Evolutionary conservation across 176 grass and related monocot species (phyloP), one percentile per base, ranked within the genome.

Genomic region (Musa beccarii): DNA sequence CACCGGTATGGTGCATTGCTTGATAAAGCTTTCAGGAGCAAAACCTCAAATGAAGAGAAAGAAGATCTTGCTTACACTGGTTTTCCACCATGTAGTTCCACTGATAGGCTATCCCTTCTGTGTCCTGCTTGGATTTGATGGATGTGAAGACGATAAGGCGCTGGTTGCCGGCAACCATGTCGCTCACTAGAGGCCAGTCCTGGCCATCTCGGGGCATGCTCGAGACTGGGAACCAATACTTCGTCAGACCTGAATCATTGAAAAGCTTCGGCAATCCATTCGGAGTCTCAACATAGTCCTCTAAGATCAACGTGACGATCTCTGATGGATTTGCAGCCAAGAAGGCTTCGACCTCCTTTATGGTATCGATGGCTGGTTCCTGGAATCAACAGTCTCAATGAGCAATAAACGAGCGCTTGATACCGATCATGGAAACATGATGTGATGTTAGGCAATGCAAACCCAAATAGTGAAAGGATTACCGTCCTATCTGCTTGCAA

Each of bases 41-140:
- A 14, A 53, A 29, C 2, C 51, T 22, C 11, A 14, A 53, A 25
- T 17, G 21, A 34, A 15, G 20, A 10, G 20, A 23, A 43, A 19
- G 12, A 9, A 50, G 12, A 10, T 14, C 22, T 9, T 56, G 26
- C 95, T 91, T 66, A 99, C 95, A 99, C 23, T 93, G 92, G 75
- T 94, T 99, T 76, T 99, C 95, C 59, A 94, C 95, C 95, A 99
- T 94, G 89, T 84, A 99, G 21, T 94, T 99, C 95, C 95, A 99
- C 21, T 99, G 95, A 69, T 91, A 99, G 16, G 95, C 90, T 12
- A 99, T 94, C 75, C 95, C 95, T 94, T 99, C 95, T 0, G 84
- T 72, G 17, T 66, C 68, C 69, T 99, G 88, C 84, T 99, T 99
- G 0, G 90, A 85, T n/a, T 74, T 86, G 20, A 76, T 79, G 49